Percentiles rank a stretch among this genome's conserved stretches.
phyloP scores from a whole-genome alignment of 345 rosid genomes.

The Syzygium jambos region DNA sequence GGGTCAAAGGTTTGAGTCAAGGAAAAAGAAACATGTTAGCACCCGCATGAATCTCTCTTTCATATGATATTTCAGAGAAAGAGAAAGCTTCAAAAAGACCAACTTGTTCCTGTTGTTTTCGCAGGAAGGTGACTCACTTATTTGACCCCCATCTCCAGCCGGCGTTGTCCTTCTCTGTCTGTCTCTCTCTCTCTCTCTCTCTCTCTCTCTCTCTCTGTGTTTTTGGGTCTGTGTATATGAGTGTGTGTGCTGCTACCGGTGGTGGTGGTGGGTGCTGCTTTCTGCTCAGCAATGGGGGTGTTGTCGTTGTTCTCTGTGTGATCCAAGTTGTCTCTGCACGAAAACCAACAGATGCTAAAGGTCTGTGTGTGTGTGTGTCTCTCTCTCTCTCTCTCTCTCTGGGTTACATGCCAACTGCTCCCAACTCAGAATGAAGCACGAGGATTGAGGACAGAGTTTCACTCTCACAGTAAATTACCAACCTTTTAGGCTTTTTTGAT shows the following conservation, averaged over 20 bases:
- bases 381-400: not conserved
- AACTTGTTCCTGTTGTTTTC: not conserved
- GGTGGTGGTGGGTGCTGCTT: not conserved
- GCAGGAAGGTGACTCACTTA: not conserved
- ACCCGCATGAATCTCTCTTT: not conserved
- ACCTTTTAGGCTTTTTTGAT: not conserved
- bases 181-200: too few relatives aligned
- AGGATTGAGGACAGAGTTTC: not conserved
- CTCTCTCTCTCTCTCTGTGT: not conserved
- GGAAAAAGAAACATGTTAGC: not conserved
- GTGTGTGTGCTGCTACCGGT: not conserved
- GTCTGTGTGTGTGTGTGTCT: too few relatives aligned
- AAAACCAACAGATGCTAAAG: constrained; percentile 32
- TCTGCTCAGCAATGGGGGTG: constrained; percentile 14
- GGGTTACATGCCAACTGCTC: not conserved
- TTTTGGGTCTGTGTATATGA: not conserved
- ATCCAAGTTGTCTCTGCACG: constrained; percentile 34
- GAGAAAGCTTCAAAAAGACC: not conserved
- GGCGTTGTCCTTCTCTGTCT: not conserved
- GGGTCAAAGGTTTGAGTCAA: not conserved
- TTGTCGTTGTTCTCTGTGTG: constrained; percentile 12
- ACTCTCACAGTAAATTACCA: not conserved
- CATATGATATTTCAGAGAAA: not conserved
- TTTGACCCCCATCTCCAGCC: not conserved
- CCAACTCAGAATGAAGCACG: not conserved